Conservation (phyloP, 192 early-diverging fungal species). For the Lunasporangiospora selenospora region DNA sequence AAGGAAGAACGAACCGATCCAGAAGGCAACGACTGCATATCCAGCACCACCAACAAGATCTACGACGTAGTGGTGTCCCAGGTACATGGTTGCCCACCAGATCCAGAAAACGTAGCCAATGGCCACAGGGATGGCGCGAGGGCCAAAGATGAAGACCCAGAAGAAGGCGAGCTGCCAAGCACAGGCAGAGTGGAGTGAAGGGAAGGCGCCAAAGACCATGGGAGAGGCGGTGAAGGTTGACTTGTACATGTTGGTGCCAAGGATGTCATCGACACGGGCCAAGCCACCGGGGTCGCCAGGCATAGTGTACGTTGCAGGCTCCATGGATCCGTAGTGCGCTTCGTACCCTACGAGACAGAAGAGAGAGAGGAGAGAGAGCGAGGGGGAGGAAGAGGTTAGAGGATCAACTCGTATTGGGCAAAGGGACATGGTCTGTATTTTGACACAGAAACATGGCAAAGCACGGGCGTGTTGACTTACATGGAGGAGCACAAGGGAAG, state of each 20-base stretch:
- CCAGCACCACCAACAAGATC: slow-evolving; percentile 72
- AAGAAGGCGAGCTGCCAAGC: slow-evolving; percentile 71
- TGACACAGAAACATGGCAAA: not conserved
- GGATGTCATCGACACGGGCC: slow-evolving; percentile 69
- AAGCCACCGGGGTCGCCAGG: slow-evolving; percentile 74
- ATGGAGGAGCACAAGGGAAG: slow-evolving; percentile 74
- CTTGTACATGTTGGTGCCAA: slow-evolving; percentile 67
- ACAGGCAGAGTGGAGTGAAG: slow-evolving; percentile 75
- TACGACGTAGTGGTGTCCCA: slow-evolving; percentile 77
- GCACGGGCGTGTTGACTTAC: no score
- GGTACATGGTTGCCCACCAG: slow-evolving; percentile 84
- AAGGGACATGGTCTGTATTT: not conserved
- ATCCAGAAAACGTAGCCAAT: slow-evolving; percentile 71
- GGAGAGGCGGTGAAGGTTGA: slow-evolving; percentile 71
- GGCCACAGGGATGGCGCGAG: slow-evolving; percentile 50
- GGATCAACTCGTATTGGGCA: slow-evolving; percentile 1
- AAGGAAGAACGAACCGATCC: slow-evolving; percentile 50
- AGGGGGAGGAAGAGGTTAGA: no score
- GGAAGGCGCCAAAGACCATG: slow-evolving; percentile 79
- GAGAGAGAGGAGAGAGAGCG: not conserved
- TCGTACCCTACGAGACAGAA: slow-evolving; percentile 67
- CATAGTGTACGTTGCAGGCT: slow-evolving; percentile 69
- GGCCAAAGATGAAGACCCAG: slow-evolving; percentile 53
- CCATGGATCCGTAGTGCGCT: slow-evolving; percentile 60
- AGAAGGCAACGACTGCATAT: slow-evolving; percentile 68